Evolutionary conservation across 495 filamentous ascomycete genomes (phyloP).

Genomic region (Xylaria acuta): DNA sequence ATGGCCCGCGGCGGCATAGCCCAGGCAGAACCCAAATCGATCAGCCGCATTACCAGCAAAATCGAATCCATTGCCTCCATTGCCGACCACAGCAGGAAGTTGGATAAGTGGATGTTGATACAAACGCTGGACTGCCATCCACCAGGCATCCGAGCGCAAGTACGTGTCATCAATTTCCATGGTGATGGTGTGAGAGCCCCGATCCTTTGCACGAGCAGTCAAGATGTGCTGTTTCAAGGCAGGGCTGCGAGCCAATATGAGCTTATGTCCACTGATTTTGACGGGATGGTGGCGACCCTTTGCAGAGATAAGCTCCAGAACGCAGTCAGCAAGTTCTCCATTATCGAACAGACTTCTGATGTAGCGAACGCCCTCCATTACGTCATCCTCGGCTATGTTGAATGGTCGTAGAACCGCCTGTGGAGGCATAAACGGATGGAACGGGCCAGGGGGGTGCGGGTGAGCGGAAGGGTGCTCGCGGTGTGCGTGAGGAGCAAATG

Average conservation of each 20-base stretch:
- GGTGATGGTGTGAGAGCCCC: conserved; percentile 44
- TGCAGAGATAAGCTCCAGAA: conserved; percentile 52
- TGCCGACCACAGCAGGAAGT: conserved; percentile 30
- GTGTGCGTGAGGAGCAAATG: conserved; percentile 36
- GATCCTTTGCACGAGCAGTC: conserved; percentile 35
- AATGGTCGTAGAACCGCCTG: conserved; percentile 28
- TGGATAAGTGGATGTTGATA: conserved; percentile 55
- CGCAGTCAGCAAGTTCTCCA: conserved; percentile 54
- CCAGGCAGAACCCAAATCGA: conserved; percentile 55
- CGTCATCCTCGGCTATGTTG: conserved; percentile 38
- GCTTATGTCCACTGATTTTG: conserved; percentile 55
- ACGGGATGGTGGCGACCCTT: conserved; percentile 46
- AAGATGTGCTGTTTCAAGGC: conserved; percentile 46
- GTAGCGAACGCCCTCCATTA: conserved; percentile 45
- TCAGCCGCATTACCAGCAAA: conserved; percentile 42
- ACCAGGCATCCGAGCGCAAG: conserved; percentile 55
- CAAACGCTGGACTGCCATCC: conserved; percentile 53
- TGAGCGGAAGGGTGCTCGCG: conserved; percentile 36
- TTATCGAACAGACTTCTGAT: conserved; percentile 48
- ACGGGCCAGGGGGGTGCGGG: conserved; percentile 28
- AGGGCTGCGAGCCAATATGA: conserved; percentile 59
- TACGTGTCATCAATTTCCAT: conserved; percentile 56
- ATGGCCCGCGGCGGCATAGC: conserved; percentile 59
- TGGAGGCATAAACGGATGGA: conserved; percentile 34
- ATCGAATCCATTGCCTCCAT: conserved; percentile 29